Evolutionary conservation across 129 eudicot species (phyloP).

Genomic region (Pittosporum tobira): DNA sequence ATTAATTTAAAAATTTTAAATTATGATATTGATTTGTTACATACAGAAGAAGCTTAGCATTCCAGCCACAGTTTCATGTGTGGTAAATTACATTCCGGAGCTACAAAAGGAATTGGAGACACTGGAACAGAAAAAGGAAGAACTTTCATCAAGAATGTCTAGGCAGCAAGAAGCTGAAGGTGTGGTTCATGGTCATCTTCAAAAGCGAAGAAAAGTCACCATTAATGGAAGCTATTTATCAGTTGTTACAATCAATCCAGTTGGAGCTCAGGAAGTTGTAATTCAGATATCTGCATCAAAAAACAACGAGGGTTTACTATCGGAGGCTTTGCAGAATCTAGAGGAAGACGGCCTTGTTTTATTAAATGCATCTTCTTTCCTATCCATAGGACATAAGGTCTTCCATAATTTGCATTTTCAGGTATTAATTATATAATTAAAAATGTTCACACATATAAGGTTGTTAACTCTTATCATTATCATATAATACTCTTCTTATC

Average conservation of each 20-base stretch:
- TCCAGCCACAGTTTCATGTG: slow-evolving; percentile 55
- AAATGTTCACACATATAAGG: no score
- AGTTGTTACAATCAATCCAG: slow-evolving; percentile 16
- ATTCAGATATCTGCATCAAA: slow-evolving; percentile 32
- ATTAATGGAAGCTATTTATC: slow-evolving; percentile 7
- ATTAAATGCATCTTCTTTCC: slow-evolving; percentile 30
- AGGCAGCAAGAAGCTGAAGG: slow-evolving; percentile 12
- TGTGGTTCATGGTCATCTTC: neutral
- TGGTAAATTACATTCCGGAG: slow-evolving; percentile 65
- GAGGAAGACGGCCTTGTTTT: slow-evolving; percentile 36
- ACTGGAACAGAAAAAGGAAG: slow-evolving; percentile 37
- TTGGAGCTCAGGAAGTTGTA: slow-evolving; percentile 32
- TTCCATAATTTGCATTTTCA: slow-evolving; percentile 36
- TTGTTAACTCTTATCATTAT: no score
- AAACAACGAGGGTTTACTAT: slow-evolving; percentile 13
- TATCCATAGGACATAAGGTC: slow-evolving; percentile 16
- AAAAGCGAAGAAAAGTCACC: slow-evolving; percentile 12
- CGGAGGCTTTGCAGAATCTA: slow-evolving; percentile 20
- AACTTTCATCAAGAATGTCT: slow-evolving; percentile 14
- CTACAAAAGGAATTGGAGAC: slow-evolving; percentile 54
- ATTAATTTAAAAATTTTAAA: no score
- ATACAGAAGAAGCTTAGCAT: slow-evolving; percentile 67
- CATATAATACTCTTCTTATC: no score
- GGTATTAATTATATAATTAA: slow-evolving; percentile 15
- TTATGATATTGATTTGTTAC: neutral